A percentile compares a stretch with the other conserved stretches of the same genome.
Conservation (phyloP, 176 grass and related monocot genomes). For the Rhynchospora pubera region DNA sequence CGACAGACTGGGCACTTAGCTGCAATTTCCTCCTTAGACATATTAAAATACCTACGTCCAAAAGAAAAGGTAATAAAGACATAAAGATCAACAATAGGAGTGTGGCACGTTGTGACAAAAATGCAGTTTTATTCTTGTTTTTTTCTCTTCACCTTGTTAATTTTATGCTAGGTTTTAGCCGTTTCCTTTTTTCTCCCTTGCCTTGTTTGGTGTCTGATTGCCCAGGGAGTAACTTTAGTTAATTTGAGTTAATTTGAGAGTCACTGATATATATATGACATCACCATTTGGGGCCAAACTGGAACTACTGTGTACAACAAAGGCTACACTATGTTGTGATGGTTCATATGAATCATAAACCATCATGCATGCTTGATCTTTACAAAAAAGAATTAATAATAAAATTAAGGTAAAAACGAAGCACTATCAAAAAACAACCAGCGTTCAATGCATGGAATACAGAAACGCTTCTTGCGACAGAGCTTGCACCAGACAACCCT, state of each 20-base stretch:
- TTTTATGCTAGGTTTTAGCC: background rate
- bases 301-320: background rate
- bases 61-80: background rate
- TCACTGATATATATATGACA: background rate
- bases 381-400: background rate
- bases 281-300: background rate
- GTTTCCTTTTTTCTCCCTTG: background rate
- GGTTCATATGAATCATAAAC: background rate
- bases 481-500: constrained; percentile 39
- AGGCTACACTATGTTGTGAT: background rate
- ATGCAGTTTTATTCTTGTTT: background rate
- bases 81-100: background rate
- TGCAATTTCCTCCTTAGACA: constrained; percentile 45
- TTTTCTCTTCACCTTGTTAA: background rate
- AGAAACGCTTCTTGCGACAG: constrained; percentile 50
- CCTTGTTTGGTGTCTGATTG: background rate
- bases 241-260: background rate
- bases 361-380: background rate
- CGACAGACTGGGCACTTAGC: constrained; percentile 43
- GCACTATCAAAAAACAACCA: constrained; percentile 27
- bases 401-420: background rate
- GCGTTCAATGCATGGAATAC: constrained; percentile 36
- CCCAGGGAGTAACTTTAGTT: background rate
- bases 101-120: background rate
- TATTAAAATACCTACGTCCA: constrained; percentile 45